Evolutionary conservation across 164 flowering plant genomes (phyloP).

Genomic region (Berberis thunbergii): DNA sequence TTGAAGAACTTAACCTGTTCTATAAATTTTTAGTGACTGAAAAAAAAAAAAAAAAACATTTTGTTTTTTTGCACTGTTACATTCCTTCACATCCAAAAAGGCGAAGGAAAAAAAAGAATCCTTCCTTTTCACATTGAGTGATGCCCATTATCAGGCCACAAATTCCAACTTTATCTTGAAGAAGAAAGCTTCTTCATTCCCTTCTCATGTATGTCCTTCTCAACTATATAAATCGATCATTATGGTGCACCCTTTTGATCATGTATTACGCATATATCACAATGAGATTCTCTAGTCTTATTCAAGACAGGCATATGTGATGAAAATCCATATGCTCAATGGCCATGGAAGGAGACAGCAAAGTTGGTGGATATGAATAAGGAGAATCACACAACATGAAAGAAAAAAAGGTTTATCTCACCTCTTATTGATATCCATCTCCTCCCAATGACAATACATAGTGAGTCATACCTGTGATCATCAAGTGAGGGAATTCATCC

Average conservation of each 20-base stretch:
- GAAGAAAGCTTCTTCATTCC: slow-evolving; percentile 1
- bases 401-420: not conserved
- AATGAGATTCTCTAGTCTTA: not conserved
- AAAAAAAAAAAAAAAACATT: not conserved
- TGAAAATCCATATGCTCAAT: not conserved
- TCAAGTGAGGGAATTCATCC: too few species aligned
- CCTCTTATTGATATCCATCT: not conserved
- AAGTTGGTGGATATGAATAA: not conserved
- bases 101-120: slow-evolving; percentile 1
- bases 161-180: slow-evolving; percentile 7
- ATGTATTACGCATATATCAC: not conserved
- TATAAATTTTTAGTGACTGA: too few species aligned
- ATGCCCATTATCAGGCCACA: slow-evolving; percentile 5
- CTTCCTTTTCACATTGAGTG: slow-evolving; percentile 5
- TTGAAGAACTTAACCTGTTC: too few species aligned
- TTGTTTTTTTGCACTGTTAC: slow-evolving; percentile 4
- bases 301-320: not conserved
- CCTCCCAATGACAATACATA: not conserved
- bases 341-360: not conserved
- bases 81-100: slow-evolving; percentile 11
- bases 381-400: not conserved
- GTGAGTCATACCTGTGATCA: too few species aligned
- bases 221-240: not conserved
- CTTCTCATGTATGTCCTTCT: slow-evolving; percentile 1
- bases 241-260: not conserved